Evolutionary conservation across 2,329 filamentous ascomycete genomes (phyloP), one percentile per base, ranked within the genome.

Genomic region (Diaporthe sp.): DNA sequence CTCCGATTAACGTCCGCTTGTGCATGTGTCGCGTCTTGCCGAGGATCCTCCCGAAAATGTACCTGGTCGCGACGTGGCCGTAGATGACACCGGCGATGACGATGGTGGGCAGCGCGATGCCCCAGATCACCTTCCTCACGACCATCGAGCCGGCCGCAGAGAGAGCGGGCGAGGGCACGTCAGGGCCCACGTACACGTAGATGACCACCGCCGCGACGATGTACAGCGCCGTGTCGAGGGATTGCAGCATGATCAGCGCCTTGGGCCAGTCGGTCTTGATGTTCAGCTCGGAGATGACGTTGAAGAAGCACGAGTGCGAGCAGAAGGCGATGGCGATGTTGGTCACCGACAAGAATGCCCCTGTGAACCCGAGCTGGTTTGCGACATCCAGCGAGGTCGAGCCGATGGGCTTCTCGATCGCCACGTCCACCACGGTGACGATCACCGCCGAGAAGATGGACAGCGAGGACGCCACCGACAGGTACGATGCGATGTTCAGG

Each of bases 11-110:
- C 61, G 86, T 90, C 59, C 85, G 85, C 77, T 87, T 85, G 71
- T 85, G 84, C 81, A 90, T 84, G 77, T 88, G 87, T 78, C 89
- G 86, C 10, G 89, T 91, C 75, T 89, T 88, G 27, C 86, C 84
- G 84, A 93, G 93, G 10, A 92, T 80, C 39, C 92, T 89, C 4
- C 90, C 83, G 78, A 93, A 94, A 73, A 93, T 84, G 78, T 92
- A 92, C 79, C 93, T 93, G 71, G 86, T 87, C 2, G 91, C 91
- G 2, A 94, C 89, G 74, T 92, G 90, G 17, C 89, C 92, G 79
- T 93, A 92, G 76, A 94, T 92, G 9, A 94, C 92, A 70, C 92
- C 93, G 0, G 92, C 91, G 66, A 94, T 90, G 63, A 94, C 85
- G 73, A 94, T 94, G 2, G 91, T 94, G 2, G 92, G 92, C 3